Base-by-base conservation (phyloP, 2,329 filamentous ascomycete genomes). In the Bipolaris zeicola region DNA sequence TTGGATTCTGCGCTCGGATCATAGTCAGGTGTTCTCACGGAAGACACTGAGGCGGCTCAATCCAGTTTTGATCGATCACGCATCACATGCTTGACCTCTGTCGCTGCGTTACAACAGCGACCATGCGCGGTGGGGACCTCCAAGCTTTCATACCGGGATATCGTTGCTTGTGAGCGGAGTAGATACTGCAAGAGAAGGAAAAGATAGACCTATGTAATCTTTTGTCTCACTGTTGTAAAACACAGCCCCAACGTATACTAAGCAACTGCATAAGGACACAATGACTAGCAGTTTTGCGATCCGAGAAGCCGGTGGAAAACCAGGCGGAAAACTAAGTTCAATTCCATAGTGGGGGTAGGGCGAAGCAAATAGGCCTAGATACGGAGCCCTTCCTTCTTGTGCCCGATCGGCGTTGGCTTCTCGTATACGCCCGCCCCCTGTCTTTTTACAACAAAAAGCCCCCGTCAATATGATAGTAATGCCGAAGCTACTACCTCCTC, bases 11-110 rank as follows among this genome's bases (percentile, higher is more conserved):
- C 51, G 45, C 39, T 58, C 50, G 39, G 50, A 55, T 55, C 49
- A 54, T 44, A 26, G 56, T 58, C 61, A 60, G 56, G 59, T 62
- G 59, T 36, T 47, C 52, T 47, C 20, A 39, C 34, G 46, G 47
- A 47, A 55, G 42, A 14, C 36, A 56, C 41, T 39, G 55, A 50
- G 46, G 26, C 36, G 26, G 16, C n/a, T 33, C 34, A 31, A 13
- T 18, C 37, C 50, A 26, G 37, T 33, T 31, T 33, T 42, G 33
- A 45, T 46, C 45, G 48, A 55, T 58, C 55, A 55, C 44, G 48
- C 58, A 52, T 33, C 44, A 28, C 14, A 36, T 31, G 28, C 39
- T 50, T 47, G 16, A 26, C 22, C 48, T 36, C 33, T 34, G 18
- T 38, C 45, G 34, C 34, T 20, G 58, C 53, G 39, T 33, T 33